Conservation (phyloP, 176 grass and related monocot species). For the Elaeis guineensis region DNA sequence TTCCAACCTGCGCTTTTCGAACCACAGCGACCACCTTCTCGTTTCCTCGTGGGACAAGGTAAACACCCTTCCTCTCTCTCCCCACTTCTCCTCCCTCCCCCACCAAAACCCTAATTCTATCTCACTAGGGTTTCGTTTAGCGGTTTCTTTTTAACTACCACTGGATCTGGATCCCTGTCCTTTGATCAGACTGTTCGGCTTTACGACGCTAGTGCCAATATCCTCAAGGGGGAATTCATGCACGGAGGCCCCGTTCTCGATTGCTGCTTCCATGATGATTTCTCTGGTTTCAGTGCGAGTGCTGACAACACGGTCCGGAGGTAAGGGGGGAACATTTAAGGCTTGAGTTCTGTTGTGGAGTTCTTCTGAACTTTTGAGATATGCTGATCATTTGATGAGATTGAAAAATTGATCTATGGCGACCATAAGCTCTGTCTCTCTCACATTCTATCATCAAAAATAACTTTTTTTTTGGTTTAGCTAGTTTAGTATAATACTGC, state of each 20-base stretch:
- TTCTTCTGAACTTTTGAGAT: too few relatives aligned
- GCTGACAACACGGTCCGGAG: constrained; percentile 76
- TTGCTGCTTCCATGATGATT: constrained; percentile 97
- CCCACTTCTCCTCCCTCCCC: not conserved
- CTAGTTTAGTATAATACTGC: too few relatives aligned
- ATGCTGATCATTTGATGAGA: too few relatives aligned
- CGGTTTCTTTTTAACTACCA: too few relatives aligned
- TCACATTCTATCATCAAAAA: too few relatives aligned
- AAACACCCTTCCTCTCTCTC: not conserved
- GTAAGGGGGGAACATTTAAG: constrained; percentile 15
- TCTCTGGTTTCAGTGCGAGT: constrained; percentile 74
- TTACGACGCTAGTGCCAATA: constrained; percentile 62
- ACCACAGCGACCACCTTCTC: constrained; percentile 94
- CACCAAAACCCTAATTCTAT: constrained; percentile 35
- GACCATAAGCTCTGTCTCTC: too few relatives aligned
- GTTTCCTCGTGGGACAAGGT: constrained; percentile 99
- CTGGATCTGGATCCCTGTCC: not conserved
- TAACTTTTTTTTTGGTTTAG: too few relatives aligned
- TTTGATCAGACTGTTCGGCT: constrained; percentile 64
- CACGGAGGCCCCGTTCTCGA: constrained; percentile 75
- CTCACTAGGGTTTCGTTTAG: too few relatives aligned
- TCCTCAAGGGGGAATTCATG: constrained; percentile 78
- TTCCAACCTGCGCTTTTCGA: constrained; percentile 94
- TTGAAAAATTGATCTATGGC: too few relatives aligned
- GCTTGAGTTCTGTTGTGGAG: too few relatives aligned